Evolutionary conservation across 257 asterid species (phyloP), one percentile per base, ranked within the genome.

Genomic region (Forsythia suspensa): DNA sequence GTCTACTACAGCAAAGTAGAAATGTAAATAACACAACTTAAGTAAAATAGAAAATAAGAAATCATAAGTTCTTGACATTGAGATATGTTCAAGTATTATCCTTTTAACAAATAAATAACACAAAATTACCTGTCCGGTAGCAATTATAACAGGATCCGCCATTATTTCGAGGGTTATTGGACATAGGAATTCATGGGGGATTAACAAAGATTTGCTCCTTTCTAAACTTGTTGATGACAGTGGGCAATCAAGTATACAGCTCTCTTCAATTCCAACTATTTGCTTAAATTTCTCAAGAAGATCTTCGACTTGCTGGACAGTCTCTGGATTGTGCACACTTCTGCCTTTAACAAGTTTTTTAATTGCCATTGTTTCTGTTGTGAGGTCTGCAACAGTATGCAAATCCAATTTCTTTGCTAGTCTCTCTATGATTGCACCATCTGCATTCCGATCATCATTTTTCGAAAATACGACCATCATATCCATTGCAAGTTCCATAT

Each of bases 401-500:
- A 90, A 70, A 43, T 86, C 91, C 74, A 90, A 48, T 72, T 88
- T 90, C 85, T 88, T 90, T 4, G 92, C 92, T 34, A 90, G 81
- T 66, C 92, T 79, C 78, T 86, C 92, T 8, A 84, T 77, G 24
- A 88, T 85, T 6, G 91, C 92, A 6, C 75, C 87, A 66, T 90
- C 92, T 39, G 87, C 91, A 70, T 80, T 84, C 4, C 86, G 85
- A 40, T 82, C 88, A 9, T 85, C 87, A 10, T 76, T 81, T 37
- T 73, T 63, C 0, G 88, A 85, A 68, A 88, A 90, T 0, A 85
- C 91, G 51, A 88, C 82, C 94, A 90, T 88, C 86, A 88, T 83
- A 71, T 90, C 94, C 92, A 90, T 88, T 6, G 91, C 92, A 8
- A 90, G 92, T 69, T 90, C 94, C 83, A 90, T 90, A 15, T 90